phyloP scores from a whole-genome alignment of 1,284 basidiomycete genomes.

The Ceratobasidium sp. region DNA sequence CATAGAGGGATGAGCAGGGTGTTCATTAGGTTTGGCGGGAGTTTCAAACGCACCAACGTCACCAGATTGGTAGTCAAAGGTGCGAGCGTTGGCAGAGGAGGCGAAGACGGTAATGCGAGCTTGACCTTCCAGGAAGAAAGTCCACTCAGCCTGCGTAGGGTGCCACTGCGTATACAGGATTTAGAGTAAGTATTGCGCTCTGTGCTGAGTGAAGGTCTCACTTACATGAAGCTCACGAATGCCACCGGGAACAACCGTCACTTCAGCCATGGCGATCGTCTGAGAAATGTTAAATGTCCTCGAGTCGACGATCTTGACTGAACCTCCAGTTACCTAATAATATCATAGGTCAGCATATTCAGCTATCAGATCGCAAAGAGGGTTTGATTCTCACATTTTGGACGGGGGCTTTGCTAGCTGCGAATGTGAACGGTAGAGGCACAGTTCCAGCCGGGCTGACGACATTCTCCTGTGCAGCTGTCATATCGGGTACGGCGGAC shows the following conservation, averaged over 20 bases:
- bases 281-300: no score
- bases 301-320: constrained; percentile 71
- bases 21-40: background rate
- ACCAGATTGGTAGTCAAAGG: no score
- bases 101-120: constrained; percentile 55
- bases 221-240: no score
- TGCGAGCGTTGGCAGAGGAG: no score
- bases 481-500: no score
- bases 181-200: constrained; percentile 8
- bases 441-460: no score
- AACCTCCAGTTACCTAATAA: constrained; percentile 63
- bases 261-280: no score
- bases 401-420: no score
- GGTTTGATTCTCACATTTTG: constrained; percentile 45
- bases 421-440: no score
- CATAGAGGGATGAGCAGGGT: constrained; percentile 66
- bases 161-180: constrained; percentile 25
- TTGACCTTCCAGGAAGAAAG: constrained; percentile 59
- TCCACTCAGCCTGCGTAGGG: constrained; percentile 48
- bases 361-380: constrained; percentile 55
- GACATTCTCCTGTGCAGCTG: no score
- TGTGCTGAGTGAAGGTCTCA: constrained; percentile 38
- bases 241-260: no score
- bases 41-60: background rate
- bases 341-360: constrained; percentile 33